These are phyloP conservation scores for Amanita rubescens DNA, from an alignment of 768 basidiomycete genomes.

Conservation along the genomic window DNA sequence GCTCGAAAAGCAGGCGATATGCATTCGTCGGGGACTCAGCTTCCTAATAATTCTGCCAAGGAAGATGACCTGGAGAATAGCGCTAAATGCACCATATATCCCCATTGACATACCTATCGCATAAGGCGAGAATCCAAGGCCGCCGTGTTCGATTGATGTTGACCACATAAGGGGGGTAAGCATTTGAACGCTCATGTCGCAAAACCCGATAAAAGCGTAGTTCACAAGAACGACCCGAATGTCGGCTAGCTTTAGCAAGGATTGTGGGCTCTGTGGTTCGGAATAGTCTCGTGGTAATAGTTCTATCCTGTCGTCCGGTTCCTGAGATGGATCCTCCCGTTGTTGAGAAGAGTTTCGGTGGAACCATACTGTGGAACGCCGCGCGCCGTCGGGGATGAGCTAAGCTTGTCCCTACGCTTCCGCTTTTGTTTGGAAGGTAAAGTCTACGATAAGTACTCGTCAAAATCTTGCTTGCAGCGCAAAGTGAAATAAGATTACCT, in stretches of 20 bases:
- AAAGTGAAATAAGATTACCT: constrained; percentile 13
- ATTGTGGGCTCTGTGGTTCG: not conserved
- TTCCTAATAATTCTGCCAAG: constrained; percentile 37
- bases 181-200: not conserved
- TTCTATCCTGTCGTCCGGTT: too few relatives aligned
- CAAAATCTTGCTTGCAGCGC: too few relatives aligned
- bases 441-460: not conserved
- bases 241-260: not conserved
- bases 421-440: not conserved
- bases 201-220: not conserved
- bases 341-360: too few relatives aligned
- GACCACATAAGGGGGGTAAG: constrained; percentile 27
- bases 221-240: not conserved
- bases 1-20: constrained; percentile 26
- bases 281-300: not conserved
- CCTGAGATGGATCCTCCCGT: not conserved
- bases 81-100: constrained; percentile 44
- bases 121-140: constrained; percentile 45
- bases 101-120: constrained; percentile 47
- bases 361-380: too few relatives aligned
- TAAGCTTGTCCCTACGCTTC: too few relatives aligned
- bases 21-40: constrained; percentile 35
- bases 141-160: constrained; percentile 46
- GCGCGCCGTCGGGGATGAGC: too few relatives aligned
- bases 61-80: constrained; percentile 40